A percentile compares a stretch with the other conserved stretches of the same genome.
Conservation (phyloP, 371 early-diverging fungal genomes). For the Phascolomyces articulosus region DNA sequence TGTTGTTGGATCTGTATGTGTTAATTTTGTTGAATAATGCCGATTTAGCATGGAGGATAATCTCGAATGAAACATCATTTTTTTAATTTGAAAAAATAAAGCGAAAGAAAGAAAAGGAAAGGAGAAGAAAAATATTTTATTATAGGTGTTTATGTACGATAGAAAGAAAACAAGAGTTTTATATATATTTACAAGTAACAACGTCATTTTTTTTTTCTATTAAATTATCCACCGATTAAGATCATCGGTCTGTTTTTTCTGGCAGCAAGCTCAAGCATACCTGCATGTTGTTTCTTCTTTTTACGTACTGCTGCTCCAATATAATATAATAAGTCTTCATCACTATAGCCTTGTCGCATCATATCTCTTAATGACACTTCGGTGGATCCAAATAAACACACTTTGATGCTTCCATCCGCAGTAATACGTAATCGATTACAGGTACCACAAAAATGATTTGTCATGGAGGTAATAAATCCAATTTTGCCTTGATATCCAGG, state of each 20-base stretch:
- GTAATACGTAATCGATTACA: conserved; percentile 92
- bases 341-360: conserved; percentile 68
- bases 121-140: neutral
- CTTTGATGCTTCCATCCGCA: conserved; percentile 95
- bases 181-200: neutral
- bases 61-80: conserved; percentile 1
- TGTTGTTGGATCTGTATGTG: conserved; percentile 76
- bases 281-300: conserved; percentile 92
- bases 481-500: conserved; percentile 84
- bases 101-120: neutral
- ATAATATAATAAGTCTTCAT: conserved; percentile 67
- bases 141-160: neutral
- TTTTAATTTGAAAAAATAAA: neutral
- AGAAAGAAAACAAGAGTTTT: neutral
- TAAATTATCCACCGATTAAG: conserved; percentile 83
- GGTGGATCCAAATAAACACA: conserved; percentile 89
- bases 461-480: conserved; percentile 97
- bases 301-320: conserved; percentile 81
- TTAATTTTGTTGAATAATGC: conserved; percentile 33
- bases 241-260: conserved; percentile 94
- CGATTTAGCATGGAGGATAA: neutral
- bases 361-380: conserved; percentile 86
- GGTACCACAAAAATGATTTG: conserved; percentile 91
- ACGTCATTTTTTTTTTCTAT: neutral
- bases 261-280: conserved; percentile 81